Evolutionary conservation across 164 flowering plant genomes (phyloP).

Genomic region (grape (Vitis vinifera)): ASM3070453v1 NC_081812.1:8401501-8402000

Average conservation of each 20-base stretch:
- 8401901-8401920: slow-evolving; percentile 30
- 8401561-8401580: too few species aligned
- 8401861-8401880: slow-evolving; percentile 24
- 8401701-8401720: neutral
- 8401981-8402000: slow-evolving; percentile 13
- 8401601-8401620: neutral
- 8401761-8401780: slow-evolving; percentile 16
- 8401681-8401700: slow-evolving; percentile 2
- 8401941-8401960: neutral
- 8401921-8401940: slow-evolving; percentile 18
- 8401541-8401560: neutral
- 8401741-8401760: slow-evolving; percentile 16
- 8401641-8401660: neutral
- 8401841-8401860: slow-evolving; percentile 67
- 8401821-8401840: slow-evolving; percentile 46
- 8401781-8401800: slow-evolving; percentile 19
- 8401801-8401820: slow-evolving; percentile 33
- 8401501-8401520: neutral
- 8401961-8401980: neutral
- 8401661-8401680: too few species aligned
- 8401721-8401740: slow-evolving; percentile 5
- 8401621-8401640: neutral
- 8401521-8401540: slow-evolving; percentile 27
- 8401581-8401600: neutral
- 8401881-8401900: slow-evolving; percentile 20